Percentiles rank a stretch among this genome's conserved stretches.
Conservation (phyloP, 495 filamentous ascomycete genomes). For the Baudoinia panamericana region DNA sequence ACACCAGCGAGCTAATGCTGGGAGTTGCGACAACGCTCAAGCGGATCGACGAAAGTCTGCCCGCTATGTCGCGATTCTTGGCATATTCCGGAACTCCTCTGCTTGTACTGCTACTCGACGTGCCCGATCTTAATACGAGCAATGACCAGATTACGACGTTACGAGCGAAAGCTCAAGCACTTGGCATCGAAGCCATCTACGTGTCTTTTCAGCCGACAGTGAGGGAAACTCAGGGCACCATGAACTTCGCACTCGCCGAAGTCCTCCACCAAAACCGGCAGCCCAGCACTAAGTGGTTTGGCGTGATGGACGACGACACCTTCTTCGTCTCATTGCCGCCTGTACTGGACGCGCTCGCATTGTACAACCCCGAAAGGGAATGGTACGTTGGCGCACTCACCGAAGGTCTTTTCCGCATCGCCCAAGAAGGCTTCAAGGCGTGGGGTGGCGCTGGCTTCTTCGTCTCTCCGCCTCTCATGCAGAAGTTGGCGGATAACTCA, state of each 20-base stretch:
- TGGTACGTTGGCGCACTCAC: constrained; percentile 8
- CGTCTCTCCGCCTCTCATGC: constrained; percentile 4
- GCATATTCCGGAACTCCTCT: background rate
- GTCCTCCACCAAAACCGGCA: background rate
- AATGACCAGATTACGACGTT: background rate
- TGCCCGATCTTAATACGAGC: background rate
- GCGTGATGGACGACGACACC: constrained; percentile 13
- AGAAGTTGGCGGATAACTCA: background rate
- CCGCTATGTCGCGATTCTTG: constrained; percentile 3
- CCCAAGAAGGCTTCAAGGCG: constrained; percentile 7
- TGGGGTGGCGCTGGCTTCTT: constrained; percentile 13
- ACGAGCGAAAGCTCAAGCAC: background rate
- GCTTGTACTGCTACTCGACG: constrained; percentile 2
- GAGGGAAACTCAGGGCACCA: background rate
- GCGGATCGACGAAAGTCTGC: constrained; percentile 5
- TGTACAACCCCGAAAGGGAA: constrained; percentile 1
- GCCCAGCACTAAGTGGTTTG: constrained; percentile 5
- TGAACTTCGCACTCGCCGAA: constrained; percentile 5
- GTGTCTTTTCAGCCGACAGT: background rate
- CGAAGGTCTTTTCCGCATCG: constrained; percentile 5
- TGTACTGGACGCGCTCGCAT: background rate
- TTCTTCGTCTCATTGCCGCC: constrained; percentile 9
- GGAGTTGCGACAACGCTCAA: constrained; percentile 7
- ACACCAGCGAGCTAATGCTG: constrained; percentile 6
- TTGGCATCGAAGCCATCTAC: constrained; percentile 1